A percentile compares a stretch with the other conserved stretches of the same genome.
Conservation (phyloP, 352 stramenopile species). For the Globisporangium alternatum region DNA sequence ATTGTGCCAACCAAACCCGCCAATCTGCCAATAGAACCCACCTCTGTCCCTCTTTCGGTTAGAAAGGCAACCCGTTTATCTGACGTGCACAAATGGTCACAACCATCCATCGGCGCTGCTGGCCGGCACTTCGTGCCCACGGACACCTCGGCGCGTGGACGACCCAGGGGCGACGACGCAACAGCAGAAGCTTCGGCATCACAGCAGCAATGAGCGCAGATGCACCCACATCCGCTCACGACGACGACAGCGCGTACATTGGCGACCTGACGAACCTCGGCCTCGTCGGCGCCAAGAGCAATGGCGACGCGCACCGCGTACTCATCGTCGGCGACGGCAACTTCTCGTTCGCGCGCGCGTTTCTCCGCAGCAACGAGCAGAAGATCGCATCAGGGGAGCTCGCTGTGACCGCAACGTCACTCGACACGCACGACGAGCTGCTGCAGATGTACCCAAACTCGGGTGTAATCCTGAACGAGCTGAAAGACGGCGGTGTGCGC, state of each 20-base stretch:
- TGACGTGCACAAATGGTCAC: constrained; percentile 10
- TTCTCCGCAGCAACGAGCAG: constrained; percentile 47
- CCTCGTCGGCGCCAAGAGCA: constrained; percentile 17
- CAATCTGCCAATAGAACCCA: too few species aligned
- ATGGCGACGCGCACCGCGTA: constrained; percentile 24
- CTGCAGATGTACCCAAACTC: constrained; percentile 73
- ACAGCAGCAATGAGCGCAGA: neutral
- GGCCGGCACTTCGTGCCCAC: constrained; percentile 2
- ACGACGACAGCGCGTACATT: constrained; percentile 2
- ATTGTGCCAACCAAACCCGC: too few species aligned
- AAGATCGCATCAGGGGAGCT: constrained; percentile 20
- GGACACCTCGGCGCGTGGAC: constrained; percentile 6
- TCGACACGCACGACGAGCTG: constrained; percentile 67
- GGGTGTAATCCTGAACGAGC: constrained; percentile 46
- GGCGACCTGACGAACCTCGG: constrained; percentile 62
- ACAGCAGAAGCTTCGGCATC: neutral
- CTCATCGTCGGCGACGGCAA: constrained; percentile 84
- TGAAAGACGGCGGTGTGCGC: constrained; percentile 38
- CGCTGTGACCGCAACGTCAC: constrained; percentile 55
- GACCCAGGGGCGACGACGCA: constrained; percentile 1
- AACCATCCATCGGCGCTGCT: constrained; percentile 15
- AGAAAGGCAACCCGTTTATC: constrained; percentile 5
- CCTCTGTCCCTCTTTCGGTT: neutral
- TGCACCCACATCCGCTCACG: neutral
- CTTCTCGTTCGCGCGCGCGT: constrained; percentile 79